Evolutionary conservation across 1,284 basidiomycete genomes (phyloP), one percentile per base, ranked within the genome.

Genomic region (Ceratobasidium theobromae): DNA sequence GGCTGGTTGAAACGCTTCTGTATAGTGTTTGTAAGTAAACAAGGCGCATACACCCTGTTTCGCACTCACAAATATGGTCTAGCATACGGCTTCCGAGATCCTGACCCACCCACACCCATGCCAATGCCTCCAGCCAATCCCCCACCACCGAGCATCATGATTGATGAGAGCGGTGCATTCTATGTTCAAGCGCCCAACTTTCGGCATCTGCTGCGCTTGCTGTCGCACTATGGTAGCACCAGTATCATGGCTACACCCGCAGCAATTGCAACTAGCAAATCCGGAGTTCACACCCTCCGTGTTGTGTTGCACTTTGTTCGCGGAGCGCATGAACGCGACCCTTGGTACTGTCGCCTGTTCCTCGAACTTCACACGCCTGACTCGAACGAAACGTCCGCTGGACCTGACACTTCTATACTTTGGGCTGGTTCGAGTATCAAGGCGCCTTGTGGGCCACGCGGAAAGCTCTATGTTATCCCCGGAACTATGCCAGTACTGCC

Each of bases 31-130:
- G 58, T 64, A 25, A 64, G 58, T 64, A 32, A 40, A 38, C 5
- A 8, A 11, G 16, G 45, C 45, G 45, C 45, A 48, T 48, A 48
- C 21, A 40, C 21, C 3, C 33, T 16, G 27, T 32, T 51, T 52
- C n/a, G 43, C 25, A 21, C 58, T 64, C 6, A 64, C 38, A 2
- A n/a, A 38, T 21, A n/a, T 12, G 6, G 4, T 51, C n/a, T 27
- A 64, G 58, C 48, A 6, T 64, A 64, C 21, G 58, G 58, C 12
- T 64, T 64, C 58, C 48, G 58, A n/a, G 58, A 64, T 30, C 58
- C 58, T 11, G 49, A 52, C 14, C 58, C 58, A 25, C 58, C 58
- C 18, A 41, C 58, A 38, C 35, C 58, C 8, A 23, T 52, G 4
- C 48, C 48, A 41, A 52, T 52, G 58, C 58, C 58, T 28, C 48